Conservation (phyloP, 2,329 filamentous ascomycete species). For the Colletotrichum melonis region DNA sequence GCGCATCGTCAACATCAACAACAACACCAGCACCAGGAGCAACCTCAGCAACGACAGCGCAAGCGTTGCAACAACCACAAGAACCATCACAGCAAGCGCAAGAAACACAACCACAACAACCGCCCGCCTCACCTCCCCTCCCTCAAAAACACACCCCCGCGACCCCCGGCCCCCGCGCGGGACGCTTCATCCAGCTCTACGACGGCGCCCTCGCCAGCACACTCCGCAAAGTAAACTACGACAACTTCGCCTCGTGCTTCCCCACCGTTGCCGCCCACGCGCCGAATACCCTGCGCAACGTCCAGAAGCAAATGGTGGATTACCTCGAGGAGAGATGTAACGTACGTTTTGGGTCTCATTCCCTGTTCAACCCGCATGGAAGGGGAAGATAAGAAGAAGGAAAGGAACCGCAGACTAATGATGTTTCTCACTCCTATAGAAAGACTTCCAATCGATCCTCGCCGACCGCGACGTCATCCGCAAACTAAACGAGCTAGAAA, state of each 20-base stretch:
- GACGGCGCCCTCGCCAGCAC: constrained; percentile 63
- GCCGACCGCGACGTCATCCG: constrained; percentile 62
- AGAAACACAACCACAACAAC: neutral
- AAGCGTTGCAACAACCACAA: neutral
- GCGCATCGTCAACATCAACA: neutral
- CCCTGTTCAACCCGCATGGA: neutral
- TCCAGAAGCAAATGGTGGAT: constrained; percentile 69
- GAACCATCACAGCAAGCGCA: neutral
- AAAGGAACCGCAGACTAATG: neutral
- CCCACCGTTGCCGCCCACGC: constrained; percentile 66
- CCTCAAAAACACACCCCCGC: constrained; percentile 54
- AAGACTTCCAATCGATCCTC: constrained; percentile 69
- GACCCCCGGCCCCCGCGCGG: constrained; percentile 67
- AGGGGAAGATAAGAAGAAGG: constrained; percentile 21
- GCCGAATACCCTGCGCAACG: constrained; percentile 61
- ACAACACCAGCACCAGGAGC: neutral
- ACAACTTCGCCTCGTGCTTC: constrained; percentile 71
- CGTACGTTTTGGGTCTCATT: constrained; percentile 44
- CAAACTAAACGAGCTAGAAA: constrained; percentile 70
- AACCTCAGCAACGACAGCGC: neutral
- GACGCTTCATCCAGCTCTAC: constrained; percentile 65
- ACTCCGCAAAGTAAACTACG: constrained; percentile 61
- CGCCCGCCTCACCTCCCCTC: constrained; percentile 50
- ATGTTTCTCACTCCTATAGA: constrained; percentile 42
- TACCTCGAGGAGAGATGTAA: constrained; percentile 65